Evolutionary conservation across 2,329 filamentous ascomycete genomes (phyloP).

Genomic region (Acrocalymma vagum): DNA sequence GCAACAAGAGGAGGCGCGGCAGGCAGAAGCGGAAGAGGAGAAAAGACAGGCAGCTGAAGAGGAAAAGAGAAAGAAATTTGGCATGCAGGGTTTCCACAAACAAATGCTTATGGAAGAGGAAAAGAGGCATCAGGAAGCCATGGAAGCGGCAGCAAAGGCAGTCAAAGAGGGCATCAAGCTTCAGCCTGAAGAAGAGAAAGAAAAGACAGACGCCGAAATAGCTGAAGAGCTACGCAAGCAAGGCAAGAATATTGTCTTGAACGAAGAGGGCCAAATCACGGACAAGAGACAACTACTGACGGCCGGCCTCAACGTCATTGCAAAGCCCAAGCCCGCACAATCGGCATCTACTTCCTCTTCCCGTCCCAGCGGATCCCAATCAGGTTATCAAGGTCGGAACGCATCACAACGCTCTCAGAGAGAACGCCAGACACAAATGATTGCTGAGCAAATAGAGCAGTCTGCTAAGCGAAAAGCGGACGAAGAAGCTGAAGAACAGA

Average conservation of each 20-base stretch:
- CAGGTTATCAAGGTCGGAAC: constrained; percentile 47
- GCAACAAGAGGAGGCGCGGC: constrained; percentile 78
- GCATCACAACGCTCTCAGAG: constrained; percentile 70
- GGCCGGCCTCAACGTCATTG: constrained; percentile 77
- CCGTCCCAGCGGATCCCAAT: constrained; percentile 21
- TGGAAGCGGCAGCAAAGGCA: constrained; percentile 68
- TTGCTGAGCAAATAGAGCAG: constrained; percentile 79
- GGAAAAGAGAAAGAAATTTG: constrained; percentile 70
- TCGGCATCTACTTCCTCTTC: constrained; percentile 27
- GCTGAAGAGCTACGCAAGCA: constrained; percentile 72
- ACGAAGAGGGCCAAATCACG: constrained; percentile 83
- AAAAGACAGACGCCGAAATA: constrained; percentile 69
- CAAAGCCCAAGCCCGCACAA: constrained; percentile 64
- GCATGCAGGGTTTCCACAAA: constrained; percentile 82
- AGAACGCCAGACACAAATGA: constrained; percentile 79
- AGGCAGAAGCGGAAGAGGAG: constrained; percentile 76
- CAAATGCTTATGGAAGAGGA: constrained; percentile 77
- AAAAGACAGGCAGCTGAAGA: constrained; percentile 70
- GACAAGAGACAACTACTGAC: constrained; percentile 83
- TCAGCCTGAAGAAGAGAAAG: constrained; percentile 51
- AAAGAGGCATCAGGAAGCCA: constrained; percentile 71
- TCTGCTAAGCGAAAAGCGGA: constrained; percentile 76
- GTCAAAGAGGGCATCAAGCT: constrained; percentile 42
- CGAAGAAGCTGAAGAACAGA: constrained; percentile 71
- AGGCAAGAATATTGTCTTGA: constrained; percentile 71